Conservation (phyloP, 768 basidiomycete genomes). For the Boletus sensibilis region DNA sequence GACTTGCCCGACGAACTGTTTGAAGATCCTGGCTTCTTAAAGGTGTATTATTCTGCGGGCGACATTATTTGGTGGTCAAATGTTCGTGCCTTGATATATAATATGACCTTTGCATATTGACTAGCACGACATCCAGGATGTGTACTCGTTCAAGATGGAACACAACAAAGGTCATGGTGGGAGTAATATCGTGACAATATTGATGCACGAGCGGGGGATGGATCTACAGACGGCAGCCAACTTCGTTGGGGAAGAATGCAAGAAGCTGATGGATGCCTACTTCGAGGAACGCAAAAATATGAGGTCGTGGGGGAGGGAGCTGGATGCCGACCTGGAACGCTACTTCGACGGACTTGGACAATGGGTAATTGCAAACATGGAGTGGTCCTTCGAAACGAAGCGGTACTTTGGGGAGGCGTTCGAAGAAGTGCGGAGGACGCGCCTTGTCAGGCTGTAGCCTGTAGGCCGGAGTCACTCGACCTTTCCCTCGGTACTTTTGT, state of each 20-base stretch:
- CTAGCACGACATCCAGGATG: slow-evolving; percentile 42
- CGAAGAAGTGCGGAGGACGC: slow-evolving; percentile 49
- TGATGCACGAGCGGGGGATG: slow-evolving; percentile 55
- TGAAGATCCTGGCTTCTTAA: slow-evolving; percentile 52
- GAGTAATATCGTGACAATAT: slow-evolving; percentile 68
- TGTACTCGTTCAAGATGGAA: slow-evolving; percentile 75
- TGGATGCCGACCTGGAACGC: slow-evolving; percentile 50
- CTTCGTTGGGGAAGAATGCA: slow-evolving; percentile 51
- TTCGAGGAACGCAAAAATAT: slow-evolving; percentile 44
- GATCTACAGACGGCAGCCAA: slow-evolving; percentile 60
- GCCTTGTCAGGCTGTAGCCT: slow-evolving; percentile 29
- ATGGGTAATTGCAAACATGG: slow-evolving; percentile 64
- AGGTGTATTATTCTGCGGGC: slow-evolving; percentile 55
- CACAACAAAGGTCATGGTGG: slow-evolving; percentile 61
- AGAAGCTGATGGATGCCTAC: slow-evolving; percentile 51
- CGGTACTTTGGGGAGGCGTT: slow-evolving; percentile 64
- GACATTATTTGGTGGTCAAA: slow-evolving; percentile 74
- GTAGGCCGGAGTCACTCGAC: not conserved
- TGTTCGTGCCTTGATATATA: slow-evolving; percentile 38
- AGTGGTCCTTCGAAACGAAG: slow-evolving; percentile 70
- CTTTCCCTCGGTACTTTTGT: not conserved
- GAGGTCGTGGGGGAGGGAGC: slow-evolving; percentile 45
- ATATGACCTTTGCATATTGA: not conserved
- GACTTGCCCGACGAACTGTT: slow-evolving; percentile 65
- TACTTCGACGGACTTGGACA: slow-evolving; percentile 56